Evolutionary conservation across 768 basidiomycete genomes (phyloP).

Genomic region (Candolleomyces aberdarensis): DNA sequence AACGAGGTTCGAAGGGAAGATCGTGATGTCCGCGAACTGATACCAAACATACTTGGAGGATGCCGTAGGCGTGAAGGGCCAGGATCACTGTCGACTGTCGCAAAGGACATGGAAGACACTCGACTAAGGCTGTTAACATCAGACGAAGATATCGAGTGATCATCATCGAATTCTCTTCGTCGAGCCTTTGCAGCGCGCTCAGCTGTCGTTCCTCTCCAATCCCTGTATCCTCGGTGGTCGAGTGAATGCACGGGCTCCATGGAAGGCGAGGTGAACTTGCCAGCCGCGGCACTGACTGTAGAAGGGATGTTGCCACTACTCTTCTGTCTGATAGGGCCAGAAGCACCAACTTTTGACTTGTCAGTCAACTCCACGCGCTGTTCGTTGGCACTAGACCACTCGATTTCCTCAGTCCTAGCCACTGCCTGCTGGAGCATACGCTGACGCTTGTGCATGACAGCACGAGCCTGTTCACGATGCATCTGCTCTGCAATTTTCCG

Average conservation of each 20-base stretch:
- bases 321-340: slow-evolving; percentile 60
- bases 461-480: slow-evolving; percentile 85
- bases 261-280: slow-evolving; percentile 39
- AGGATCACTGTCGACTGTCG: slow-evolving; percentile 84
- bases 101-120: slow-evolving; percentile 77
- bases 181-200: slow-evolving; percentile 75
- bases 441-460: slow-evolving; percentile 88
- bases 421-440: slow-evolving; percentile 62
- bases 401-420: slow-evolving; percentile 47
- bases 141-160: slow-evolving; percentile 88
- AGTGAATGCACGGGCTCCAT: slow-evolving; percentile 22
- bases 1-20: slow-evolving; percentile 74
- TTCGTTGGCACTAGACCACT: slow-evolving; percentile 56
- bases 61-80: slow-evolving; percentile 67
- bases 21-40: slow-evolving; percentile 74
- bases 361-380: slow-evolving; percentile 41
- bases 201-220: slow-evolving; percentile 47
- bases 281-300: slow-evolving; percentile 61
- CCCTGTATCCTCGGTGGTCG: slow-evolving; percentile 33
- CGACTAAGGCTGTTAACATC: slow-evolving; percentile 75
- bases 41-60: slow-evolving; percentile 55
- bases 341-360: slow-evolving; percentile 50
- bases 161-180: slow-evolving; percentile 83
- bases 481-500: slow-evolving; percentile 71
- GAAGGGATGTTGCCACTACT: slow-evolving; percentile 38